Evolutionary conservation across 805 yeast genomes (phyloP).

Genomic region (Dipodascopsis uninucleata): DNA sequence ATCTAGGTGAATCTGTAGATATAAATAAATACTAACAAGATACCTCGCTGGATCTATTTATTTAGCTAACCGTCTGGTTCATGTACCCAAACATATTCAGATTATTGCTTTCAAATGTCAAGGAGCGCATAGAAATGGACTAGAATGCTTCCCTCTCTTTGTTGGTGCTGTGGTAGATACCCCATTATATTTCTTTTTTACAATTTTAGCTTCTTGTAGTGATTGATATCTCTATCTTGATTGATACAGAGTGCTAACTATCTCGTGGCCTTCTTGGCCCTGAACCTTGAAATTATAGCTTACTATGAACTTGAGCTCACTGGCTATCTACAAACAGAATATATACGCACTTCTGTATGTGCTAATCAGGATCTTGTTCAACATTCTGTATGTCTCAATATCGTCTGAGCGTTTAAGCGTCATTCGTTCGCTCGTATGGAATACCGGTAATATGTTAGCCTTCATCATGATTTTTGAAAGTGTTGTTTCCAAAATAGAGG

Average conservation of each 20-base stretch:
- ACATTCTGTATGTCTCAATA: slow-evolving; percentile 8
- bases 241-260: too few species aligned
- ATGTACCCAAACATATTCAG: slow-evolving; percentile 6
- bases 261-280: too few species aligned
- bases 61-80: too few species aligned
- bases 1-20: neutral
- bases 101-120: slow-evolving; percentile 13
- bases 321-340: slow-evolving; percentile 16
- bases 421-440: slow-evolving; percentile 19
- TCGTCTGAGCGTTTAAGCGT: slow-evolving; percentile 20
- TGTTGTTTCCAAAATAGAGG: slow-evolving; percentile 6
- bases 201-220: neutral
- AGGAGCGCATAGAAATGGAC: slow-evolving; percentile 18
- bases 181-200: neutral
- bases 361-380: slow-evolving; percentile 10
- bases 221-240: neutral
- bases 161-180: slow-evolving; percentile 22
- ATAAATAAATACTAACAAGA: slow-evolving; percentile 7
- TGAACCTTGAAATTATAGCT: slow-evolving; percentile 1
- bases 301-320: slow-evolving; percentile 9
- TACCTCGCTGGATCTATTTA: too few species aligned
- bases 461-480: slow-evolving; percentile 20
- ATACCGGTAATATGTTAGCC: slow-evolving; percentile 14
- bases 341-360: slow-evolving; percentile 15
- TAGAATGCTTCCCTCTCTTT: slow-evolving; percentile 20